Evolutionary conservation across 2,329 filamentous ascomycete genomes (phyloP).

Genomic region (Xylariaceae sp.): DNA sequence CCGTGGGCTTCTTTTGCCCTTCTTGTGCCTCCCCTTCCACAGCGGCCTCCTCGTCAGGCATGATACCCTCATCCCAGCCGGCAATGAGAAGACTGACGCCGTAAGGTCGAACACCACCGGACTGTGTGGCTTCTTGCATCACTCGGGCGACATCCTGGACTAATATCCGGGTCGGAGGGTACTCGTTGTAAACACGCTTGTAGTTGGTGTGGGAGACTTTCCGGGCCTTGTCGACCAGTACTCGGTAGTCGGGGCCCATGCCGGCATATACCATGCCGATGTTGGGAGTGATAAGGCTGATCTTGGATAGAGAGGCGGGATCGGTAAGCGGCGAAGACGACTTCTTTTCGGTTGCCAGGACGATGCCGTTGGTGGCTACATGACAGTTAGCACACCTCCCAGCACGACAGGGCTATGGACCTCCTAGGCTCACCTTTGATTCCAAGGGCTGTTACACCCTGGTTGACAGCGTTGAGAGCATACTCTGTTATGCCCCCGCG

Average conservation of each 20-base stretch:
- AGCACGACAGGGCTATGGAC: not conserved
- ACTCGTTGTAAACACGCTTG: conserved; percentile 99
- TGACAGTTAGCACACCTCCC: conserved; percentile 11
- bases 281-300: conserved; percentile 96
- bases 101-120: conserved; percentile 92
- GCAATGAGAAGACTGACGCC: conserved; percentile 93
- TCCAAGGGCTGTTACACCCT: conserved; percentile 94
- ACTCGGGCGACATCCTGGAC: conserved; percentile 96
- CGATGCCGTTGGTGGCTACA: conserved; percentile 93
- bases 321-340: conserved; percentile 97
- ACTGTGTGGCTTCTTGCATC: conserved; percentile 98
- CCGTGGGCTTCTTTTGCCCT: conserved; percentile 60
- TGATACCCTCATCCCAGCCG: conserved; percentile 94
- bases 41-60: conserved; percentile 71
- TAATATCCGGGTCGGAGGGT: conserved; percentile 98
- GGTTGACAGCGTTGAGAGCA: conserved; percentile 97
- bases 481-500: conserved; percentile 61
- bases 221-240: conserved; percentile 93
- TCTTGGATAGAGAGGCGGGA: conserved; percentile 89
- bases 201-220: conserved; percentile 98
- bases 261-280: conserved; percentile 99
- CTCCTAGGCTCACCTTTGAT: conserved; percentile 72
- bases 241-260: conserved; percentile 98
- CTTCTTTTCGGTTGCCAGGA: conserved; percentile 99
- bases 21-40: conserved; percentile 46